Conservation (phyloP, 768 basidiomycete species). For the Pisolithus microcarpus region DNA sequence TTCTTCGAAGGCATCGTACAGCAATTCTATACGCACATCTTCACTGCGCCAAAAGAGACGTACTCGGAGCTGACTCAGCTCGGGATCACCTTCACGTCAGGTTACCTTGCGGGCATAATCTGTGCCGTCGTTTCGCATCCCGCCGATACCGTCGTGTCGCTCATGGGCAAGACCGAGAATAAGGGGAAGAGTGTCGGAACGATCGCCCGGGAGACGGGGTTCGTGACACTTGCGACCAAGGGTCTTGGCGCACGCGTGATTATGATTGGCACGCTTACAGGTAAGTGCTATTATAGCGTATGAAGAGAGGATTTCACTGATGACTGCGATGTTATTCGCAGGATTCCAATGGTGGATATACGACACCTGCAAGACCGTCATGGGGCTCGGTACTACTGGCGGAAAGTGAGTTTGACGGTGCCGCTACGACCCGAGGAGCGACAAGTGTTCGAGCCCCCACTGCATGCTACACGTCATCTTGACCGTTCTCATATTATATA, state of each 20-base stretch:
- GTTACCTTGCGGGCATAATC: constrained; percentile 92
- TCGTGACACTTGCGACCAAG: constrained; percentile 63
- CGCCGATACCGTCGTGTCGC: constrained; percentile 88
- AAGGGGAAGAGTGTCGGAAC: constrained; percentile 70
- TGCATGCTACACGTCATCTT: too few species aligned
- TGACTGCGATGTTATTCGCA: neutral
- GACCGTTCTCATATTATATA: too few species aligned
- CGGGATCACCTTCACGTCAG: constrained; percentile 81
- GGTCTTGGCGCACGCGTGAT: constrained; percentile 82
- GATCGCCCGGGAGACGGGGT: constrained; percentile 66
- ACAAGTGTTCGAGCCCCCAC: too few species aligned
- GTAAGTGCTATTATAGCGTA: constrained; percentile 14
- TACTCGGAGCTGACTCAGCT: constrained; percentile 83
- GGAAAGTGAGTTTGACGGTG: neutral
- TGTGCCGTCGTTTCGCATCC: constrained; percentile 96
- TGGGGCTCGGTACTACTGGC: neutral
- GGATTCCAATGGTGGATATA: constrained; percentile 2
- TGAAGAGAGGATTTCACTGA: too few species aligned
- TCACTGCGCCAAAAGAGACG: constrained; percentile 68
- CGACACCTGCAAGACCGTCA: neutral
- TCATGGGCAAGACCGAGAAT: constrained; percentile 84
- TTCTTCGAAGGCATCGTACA: constrained; percentile 88
- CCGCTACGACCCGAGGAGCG: too few species aligned
- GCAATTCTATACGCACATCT: constrained; percentile 83
- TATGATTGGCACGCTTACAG: constrained; percentile 66